Evolutionary conservation across 2,329 filamentous ascomycete genomes (phyloP).

Genomic region (Neurospora sp.): DNA sequence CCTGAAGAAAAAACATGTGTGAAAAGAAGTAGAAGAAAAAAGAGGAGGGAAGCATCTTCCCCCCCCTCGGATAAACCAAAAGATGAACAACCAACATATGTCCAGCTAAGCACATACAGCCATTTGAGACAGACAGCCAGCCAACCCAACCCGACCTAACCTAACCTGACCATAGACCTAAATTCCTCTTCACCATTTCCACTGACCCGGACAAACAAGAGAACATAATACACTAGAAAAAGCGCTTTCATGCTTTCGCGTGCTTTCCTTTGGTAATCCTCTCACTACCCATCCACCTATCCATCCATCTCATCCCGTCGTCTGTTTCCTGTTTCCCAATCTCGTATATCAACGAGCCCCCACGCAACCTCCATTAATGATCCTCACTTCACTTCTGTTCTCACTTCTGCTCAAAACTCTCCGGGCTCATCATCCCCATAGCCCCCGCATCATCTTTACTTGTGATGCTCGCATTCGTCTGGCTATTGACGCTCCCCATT

Average conservation of each 20-base stretch:
- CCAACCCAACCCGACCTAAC: neutral
- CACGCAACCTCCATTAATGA: neutral
- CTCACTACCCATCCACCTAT: neutral
- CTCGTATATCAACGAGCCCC: neutral
- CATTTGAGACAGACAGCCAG: neutral
- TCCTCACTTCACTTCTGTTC: neutral
- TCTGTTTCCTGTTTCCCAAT: neutral
- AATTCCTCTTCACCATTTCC: neutral
- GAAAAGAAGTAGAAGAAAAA: neutral
- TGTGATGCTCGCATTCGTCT: conserved; percentile 51
- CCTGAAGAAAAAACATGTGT: neutral
- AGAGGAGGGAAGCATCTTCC: neutral
- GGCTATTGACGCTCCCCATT: conserved; percentile 47
- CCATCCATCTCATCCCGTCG: neutral
- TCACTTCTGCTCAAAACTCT: conserved; percentile 51
- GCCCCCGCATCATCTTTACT: conserved; percentile 54
- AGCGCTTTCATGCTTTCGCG: neutral
- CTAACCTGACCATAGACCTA: neutral
- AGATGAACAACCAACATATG: neutral
- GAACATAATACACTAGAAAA: neutral
- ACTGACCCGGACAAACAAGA: neutral
- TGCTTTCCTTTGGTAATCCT: neutral
- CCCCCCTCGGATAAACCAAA: neutral
- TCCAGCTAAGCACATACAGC: neutral
- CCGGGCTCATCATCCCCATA: conserved; percentile 68